Evolutionary conservation across 176 grass and related monocot genomes (phyloP).

Genomic region (Chrysopogon serrulatus): DNA sequence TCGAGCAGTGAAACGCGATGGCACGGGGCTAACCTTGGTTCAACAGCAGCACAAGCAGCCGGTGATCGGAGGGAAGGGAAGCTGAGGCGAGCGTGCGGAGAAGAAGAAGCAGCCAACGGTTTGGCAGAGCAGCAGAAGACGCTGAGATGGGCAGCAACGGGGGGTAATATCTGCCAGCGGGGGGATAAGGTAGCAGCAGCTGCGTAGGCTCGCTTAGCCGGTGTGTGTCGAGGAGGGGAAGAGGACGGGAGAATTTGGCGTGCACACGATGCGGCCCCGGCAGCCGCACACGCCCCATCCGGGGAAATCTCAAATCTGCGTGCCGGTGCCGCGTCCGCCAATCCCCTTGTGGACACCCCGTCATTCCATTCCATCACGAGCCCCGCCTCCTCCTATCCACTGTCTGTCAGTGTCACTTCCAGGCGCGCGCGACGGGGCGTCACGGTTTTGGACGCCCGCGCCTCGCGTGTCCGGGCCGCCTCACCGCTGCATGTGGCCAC

Average conservation of each 20-base stretch:
- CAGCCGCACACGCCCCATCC: constrained; percentile 72
- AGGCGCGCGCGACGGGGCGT: constrained; percentile 13
- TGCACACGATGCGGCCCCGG: constrained; percentile 33
- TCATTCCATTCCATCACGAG: not conserved
- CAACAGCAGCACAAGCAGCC: not conserved
- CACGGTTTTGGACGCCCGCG: not conserved
- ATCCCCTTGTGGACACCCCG: constrained; percentile 18
- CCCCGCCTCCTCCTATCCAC: not conserved
- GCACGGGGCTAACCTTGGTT: not conserved
- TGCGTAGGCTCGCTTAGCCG: not conserved
- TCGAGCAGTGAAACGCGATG: not conserved
- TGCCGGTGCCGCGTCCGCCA: not conserved
- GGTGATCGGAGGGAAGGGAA: not conserved
- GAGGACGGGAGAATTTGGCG: constrained; percentile 22
- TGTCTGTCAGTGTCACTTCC: not conserved
- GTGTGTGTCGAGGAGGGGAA: not conserved
- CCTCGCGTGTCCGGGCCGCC: not conserved
- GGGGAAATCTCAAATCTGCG: constrained; percentile 31
- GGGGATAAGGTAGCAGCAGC: constrained; percentile 26
- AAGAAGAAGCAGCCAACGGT: not conserved
- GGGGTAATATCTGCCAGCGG: not conserved
- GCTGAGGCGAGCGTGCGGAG: not conserved
- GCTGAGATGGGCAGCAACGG: not conserved
- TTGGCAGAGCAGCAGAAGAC: not conserved
- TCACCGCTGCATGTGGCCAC: not conserved